Base-by-base conservation (phyloP, 345 rosid genomes). In the Euphorbia peplus region DNA sequence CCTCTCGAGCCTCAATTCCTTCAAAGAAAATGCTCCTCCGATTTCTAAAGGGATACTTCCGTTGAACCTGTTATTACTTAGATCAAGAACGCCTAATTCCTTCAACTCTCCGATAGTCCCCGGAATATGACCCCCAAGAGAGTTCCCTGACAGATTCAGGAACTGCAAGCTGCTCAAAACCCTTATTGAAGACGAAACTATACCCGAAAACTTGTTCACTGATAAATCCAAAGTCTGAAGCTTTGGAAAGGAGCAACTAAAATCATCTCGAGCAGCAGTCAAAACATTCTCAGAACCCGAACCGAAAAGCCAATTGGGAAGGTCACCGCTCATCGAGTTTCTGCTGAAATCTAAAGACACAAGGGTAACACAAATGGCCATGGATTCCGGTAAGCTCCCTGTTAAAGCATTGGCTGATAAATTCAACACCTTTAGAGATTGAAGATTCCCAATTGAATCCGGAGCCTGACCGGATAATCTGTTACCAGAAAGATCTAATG, bases 161-260 rank as follows among this genome's bases (percentile, higher is more conserved):
- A 70, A 56, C 68, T 78, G 83, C 83, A 93, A 72, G 76, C 85
- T 73, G 60, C 79, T 76, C 63, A 84, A 71, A 74, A 41, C 82
- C 66, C 85, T 84, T 7, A 89, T 39, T 61, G 76, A 76, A 65
- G 75, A 57, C 64, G 81, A 73, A 78, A 87, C 73, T 77, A 74
- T 81, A 58, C 97, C 97, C 35, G 89, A 75, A 70, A 95, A 88
- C 12, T 77, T 72, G 77, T 95, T 95, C 57, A 64, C 65, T 1
- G 99, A 95, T 60, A 95, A 73, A 80, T 91, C 95, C 87, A 95
- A 81, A 48, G 81, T 74, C 78, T 89, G 89, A 63, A 93, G 84
- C 63, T 72, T 80, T 56, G 78, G 68, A 66, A 83, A 62, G 74
- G n/a, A n/a, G n/a, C n/a, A n/a, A n/a, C n/a, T n/a, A n/a, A n/a